A percentile compares a stretch with the other conserved stretches of the same genome.
These are phyloP conservation scores for Aspergillus udagawae DNA, from an alignment of 2,329 filamentous ascomycete genomes.

Conservation along the genomic window DNA sequence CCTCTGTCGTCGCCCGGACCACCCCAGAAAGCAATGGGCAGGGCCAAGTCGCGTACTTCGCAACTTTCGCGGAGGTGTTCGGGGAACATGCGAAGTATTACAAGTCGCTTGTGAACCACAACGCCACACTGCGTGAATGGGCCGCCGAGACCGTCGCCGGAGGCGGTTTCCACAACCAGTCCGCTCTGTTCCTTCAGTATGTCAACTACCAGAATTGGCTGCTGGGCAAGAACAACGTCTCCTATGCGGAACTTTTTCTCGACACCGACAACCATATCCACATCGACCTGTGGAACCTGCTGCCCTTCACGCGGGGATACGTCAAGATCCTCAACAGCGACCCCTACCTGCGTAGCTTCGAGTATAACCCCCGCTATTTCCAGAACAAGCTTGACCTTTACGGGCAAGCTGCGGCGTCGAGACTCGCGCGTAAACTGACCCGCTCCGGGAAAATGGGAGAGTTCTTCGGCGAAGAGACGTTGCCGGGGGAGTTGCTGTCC, in stretches of 20 bases:
- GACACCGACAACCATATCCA: slow-evolving; percentile 21
- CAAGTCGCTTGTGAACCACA: slow-evolving; percentile 19
- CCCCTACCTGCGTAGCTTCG: slow-evolving; percentile 21
- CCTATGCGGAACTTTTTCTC: slow-evolving; percentile 25
- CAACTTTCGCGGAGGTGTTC: slow-evolving; percentile 24
- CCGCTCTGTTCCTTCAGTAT: slow-evolving; percentile 23
- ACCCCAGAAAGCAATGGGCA: slow-evolving; percentile 15
- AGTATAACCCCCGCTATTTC: slow-evolving; percentile 24
- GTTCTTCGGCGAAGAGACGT: slow-evolving; percentile 15
- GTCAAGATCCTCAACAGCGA: slow-evolving; percentile 20
- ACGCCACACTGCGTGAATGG: slow-evolving; percentile 20
- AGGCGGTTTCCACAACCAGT: slow-evolving; percentile 24
- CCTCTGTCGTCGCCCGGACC: slow-evolving; percentile 13
- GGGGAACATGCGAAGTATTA: slow-evolving; percentile 16
- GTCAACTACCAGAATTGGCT: slow-evolving; percentile 26
- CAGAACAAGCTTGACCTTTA: slow-evolving; percentile 25
- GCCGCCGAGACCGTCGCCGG: slow-evolving; percentile 21
- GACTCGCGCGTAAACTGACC: slow-evolving; percentile 22
- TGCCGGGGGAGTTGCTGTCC: slow-evolving; percentile 12
- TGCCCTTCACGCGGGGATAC: slow-evolving; percentile 27
- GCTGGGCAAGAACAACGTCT: slow-evolving; percentile 19
- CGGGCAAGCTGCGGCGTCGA: slow-evolving; percentile 24
- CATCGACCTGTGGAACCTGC: slow-evolving; percentile 26
- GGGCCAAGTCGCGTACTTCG: slow-evolving; percentile 25
- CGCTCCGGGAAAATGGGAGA: slow-evolving; percentile 14